Percentiles rank a stretch among this genome's conserved stretches.
Conservation (phyloP, 345 rosid species). For the Leavenworthia alabamica region DNA sequence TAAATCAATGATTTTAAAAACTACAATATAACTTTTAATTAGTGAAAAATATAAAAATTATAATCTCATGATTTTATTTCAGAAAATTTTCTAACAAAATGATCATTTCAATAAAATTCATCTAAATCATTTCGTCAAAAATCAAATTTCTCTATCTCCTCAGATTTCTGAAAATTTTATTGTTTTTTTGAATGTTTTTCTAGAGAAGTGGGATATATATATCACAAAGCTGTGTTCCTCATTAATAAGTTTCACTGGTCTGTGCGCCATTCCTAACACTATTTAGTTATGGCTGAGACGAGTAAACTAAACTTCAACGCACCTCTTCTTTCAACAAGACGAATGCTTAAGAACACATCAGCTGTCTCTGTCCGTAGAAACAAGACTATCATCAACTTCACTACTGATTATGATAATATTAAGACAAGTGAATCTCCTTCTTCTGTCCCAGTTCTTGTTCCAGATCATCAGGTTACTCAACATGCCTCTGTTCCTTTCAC, state of each 20-base stretch:
- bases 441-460: constrained; percentile 17
- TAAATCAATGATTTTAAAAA: too few species aligned
- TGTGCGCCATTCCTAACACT: constrained; percentile 1
- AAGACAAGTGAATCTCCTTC: constrained; percentile 19
- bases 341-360: constrained; percentile 34
- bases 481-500: constrained; percentile 76
- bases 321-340: constrained; percentile 79
- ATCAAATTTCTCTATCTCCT: neutral
- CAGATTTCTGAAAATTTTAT: neutral
- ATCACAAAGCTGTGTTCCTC: neutral
- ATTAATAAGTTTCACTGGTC: constrained; percentile 2
- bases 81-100: too few species aligned
- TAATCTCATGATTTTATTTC: too few species aligned
- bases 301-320: constrained; percentile 65
- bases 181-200: neutral
- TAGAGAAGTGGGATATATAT: neutral
- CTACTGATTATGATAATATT: neutral
- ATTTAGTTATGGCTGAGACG: constrained; percentile 52
- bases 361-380: constrained; percentile 32
- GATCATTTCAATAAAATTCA: too few species aligned
- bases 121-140: neutral
- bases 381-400: constrained; percentile 8
- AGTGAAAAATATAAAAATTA: too few species aligned
- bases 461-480: constrained; percentile 54
- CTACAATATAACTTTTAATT: too few species aligned